Evolutionary conservation across 441 rosid genomes (phyloP).

Genomic region (Aleurites moluccanus): DNA sequence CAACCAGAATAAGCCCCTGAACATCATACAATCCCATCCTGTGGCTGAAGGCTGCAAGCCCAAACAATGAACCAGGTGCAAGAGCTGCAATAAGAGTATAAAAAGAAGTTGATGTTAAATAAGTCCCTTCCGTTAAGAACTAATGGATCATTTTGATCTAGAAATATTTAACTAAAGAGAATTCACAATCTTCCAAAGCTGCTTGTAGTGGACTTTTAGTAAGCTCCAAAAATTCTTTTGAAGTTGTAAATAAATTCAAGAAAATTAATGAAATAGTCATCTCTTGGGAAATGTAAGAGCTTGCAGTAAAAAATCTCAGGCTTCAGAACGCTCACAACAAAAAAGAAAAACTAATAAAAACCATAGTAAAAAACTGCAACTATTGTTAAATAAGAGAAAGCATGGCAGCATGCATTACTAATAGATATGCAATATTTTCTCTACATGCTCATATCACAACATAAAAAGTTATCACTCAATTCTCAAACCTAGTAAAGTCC

Average conservation of each 20-base stretch:
- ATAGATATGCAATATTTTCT: background rate
- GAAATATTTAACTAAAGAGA: constrained; percentile 8
- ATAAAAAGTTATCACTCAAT: background rate
- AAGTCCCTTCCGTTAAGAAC: constrained; percentile 6
- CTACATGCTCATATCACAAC: constrained; percentile 4
- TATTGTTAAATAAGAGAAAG: background rate
- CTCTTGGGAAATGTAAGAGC: background rate
- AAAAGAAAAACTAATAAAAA: background rate
- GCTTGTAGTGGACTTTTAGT: constrained; percentile 90
- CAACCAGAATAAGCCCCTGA: constrained; percentile 89
- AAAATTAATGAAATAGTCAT: background rate
- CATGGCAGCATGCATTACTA: background rate
- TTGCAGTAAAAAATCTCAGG: background rate
- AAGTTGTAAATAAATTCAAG: constrained; percentile 54
- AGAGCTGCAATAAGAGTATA: constrained; percentile 54
- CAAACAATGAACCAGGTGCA: constrained; percentile 81
- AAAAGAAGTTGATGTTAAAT: constrained; percentile 10
- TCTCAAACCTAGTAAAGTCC: background rate
- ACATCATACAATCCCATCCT: constrained; percentile 92
- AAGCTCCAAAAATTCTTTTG: constrained; percentile 95
- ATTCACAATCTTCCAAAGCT: constrained; percentile 71
- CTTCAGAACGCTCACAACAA: background rate
- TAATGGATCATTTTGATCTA: constrained; percentile 9
- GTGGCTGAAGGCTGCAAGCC: constrained; percentile 92
- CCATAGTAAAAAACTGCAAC: background rate